Conservation (phyloP, 31 red algal species). For the Endocladia muricata region DNA sequence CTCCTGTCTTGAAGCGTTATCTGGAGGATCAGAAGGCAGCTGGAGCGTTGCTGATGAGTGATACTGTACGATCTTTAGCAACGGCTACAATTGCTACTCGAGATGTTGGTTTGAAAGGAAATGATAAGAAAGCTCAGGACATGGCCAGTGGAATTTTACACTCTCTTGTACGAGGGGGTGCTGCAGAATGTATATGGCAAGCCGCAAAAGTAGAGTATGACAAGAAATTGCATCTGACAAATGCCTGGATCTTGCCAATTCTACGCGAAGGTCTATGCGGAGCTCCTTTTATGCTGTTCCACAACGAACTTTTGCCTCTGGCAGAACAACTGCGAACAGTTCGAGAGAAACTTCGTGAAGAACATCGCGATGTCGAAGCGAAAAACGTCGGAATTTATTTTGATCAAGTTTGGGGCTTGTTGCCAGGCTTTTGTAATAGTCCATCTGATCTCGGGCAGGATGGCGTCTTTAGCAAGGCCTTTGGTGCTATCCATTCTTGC, state of each 20-base stretch:
- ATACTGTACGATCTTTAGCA: constrained; percentile 17
- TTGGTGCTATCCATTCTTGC: constrained; percentile 56
- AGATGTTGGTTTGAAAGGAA: constrained; percentile 9
- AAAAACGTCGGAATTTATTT: constrained; percentile 63
- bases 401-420: constrained; percentile 59
- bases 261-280: constrained; percentile 46
- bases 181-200: constrained; percentile 16
- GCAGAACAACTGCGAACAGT: constrained; percentile 29
- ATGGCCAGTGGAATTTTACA: constrained; percentile 20
- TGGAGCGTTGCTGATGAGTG: constrained; percentile 26
- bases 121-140: constrained; percentile 31
- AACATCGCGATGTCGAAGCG: constrained; percentile 50
- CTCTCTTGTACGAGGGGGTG: constrained; percentile 64
- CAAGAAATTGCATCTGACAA: constrained; percentile 46
- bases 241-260: constrained; percentile 68
- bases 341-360: not conserved
- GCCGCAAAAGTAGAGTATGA: constrained; percentile 31
- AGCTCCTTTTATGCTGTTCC: constrained; percentile 47
- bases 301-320: constrained; percentile 21
- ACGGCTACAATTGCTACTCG: constrained; percentile 15
- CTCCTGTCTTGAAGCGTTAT: constrained; percentile 47
- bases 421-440: constrained; percentile 55
- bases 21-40: constrained; percentile 50
- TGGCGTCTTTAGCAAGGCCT: constrained; percentile 27
- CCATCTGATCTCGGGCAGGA: constrained; percentile 55